Conservation (phyloP, 345 rosid species). For the Iberis pinnata region DNA sequence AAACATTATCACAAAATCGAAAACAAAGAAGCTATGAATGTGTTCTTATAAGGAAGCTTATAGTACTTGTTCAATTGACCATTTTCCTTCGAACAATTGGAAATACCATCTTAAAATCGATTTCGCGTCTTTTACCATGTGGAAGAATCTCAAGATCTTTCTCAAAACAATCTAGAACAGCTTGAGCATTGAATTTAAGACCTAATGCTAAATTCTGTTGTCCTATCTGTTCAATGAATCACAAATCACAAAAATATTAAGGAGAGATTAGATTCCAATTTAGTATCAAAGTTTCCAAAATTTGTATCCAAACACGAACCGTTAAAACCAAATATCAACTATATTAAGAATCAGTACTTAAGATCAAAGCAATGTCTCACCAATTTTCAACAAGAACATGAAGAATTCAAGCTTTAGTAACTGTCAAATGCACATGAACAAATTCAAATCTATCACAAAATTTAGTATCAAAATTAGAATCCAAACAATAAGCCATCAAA, state of each 20-base stretch:
- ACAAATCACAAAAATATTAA: slow-evolving; percentile 8
- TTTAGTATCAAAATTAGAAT: too few species aligned
- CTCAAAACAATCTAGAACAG: slow-evolving; percentile 84
- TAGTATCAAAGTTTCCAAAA: neutral
- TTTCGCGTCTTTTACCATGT: slow-evolving; percentile 56
- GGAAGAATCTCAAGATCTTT: slow-evolving; percentile 60
- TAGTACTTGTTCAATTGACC: slow-evolving; percentile 82
- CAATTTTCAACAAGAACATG: too few species aligned
- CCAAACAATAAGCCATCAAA: too few species aligned
- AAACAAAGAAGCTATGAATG: neutral
- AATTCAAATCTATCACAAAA: too few species aligned
- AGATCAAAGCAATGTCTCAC: too few species aligned
- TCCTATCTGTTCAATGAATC: slow-evolving; percentile 49
- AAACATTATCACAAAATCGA: neutral
- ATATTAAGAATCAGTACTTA: too few species aligned
- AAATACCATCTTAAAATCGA: slow-evolving; percentile 88
- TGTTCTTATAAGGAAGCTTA: neutral
- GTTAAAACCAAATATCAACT: too few species aligned
- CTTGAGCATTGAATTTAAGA: slow-evolving; percentile 77
- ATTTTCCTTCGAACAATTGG: slow-evolving; percentile 75
- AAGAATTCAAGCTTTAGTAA: too few species aligned
- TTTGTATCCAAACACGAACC: too few species aligned
- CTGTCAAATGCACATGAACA: too few species aligned
- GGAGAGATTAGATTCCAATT: neutral
- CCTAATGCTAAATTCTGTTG: slow-evolving; percentile 72